These are phyloP conservation scores for Martensiomyces pterosporus DNA, from an alignment of 192 early-diverging fungal genomes.

Conservation along the genomic window DNA sequence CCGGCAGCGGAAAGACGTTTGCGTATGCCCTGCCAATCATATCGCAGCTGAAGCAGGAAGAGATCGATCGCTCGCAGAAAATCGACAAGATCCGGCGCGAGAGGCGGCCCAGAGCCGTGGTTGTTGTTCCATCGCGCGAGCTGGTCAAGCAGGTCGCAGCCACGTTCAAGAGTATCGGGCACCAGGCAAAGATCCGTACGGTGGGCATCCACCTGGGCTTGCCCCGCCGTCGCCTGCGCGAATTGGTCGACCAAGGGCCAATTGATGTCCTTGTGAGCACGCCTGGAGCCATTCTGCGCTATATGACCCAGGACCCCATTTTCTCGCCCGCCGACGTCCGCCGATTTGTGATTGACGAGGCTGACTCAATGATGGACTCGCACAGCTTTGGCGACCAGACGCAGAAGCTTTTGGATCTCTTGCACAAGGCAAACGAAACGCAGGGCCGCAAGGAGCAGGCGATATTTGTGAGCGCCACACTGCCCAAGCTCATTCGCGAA, in stretches of 20 bases:
- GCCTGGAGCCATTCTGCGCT: constrained; percentile 62
- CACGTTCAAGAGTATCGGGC: constrained; percentile 69
- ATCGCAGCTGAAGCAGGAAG: constrained; percentile 68
- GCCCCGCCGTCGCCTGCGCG: constrained; percentile 44
- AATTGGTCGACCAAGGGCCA: constrained; percentile 55
- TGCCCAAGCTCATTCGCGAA: constrained; percentile 65
- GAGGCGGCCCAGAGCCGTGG: constrained; percentile 75
- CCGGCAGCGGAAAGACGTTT: constrained; percentile 88
- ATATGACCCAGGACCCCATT: constrained; percentile 50
- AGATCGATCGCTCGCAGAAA: constrained; percentile 12
- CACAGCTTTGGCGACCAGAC: constrained; percentile 70
- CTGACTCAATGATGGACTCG: constrained; percentile 85
- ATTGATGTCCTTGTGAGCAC: constrained; percentile 85
- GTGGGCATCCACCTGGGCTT: constrained; percentile 57
- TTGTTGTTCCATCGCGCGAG: constrained; percentile 87
- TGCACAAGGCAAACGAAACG: constrained; percentile 40
- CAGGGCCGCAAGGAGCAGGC: constrained; percentile 49
- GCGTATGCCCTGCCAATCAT: constrained; percentile 82
- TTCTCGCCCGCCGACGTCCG: constrained; percentile 61
- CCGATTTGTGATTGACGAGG: constrained; percentile 87
- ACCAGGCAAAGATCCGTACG: constrained; percentile 63
- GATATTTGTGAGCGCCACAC: constrained; percentile 65
- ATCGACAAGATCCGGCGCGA: constrained; percentile 54
- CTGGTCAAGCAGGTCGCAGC: constrained; percentile 73
- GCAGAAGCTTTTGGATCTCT: constrained; percentile 49